These are phyloP conservation scores for Wilcoxina mikolae DNA, from an alignment of 495 filamentous ascomycete genomes.

Conservation along the genomic window DNA sequence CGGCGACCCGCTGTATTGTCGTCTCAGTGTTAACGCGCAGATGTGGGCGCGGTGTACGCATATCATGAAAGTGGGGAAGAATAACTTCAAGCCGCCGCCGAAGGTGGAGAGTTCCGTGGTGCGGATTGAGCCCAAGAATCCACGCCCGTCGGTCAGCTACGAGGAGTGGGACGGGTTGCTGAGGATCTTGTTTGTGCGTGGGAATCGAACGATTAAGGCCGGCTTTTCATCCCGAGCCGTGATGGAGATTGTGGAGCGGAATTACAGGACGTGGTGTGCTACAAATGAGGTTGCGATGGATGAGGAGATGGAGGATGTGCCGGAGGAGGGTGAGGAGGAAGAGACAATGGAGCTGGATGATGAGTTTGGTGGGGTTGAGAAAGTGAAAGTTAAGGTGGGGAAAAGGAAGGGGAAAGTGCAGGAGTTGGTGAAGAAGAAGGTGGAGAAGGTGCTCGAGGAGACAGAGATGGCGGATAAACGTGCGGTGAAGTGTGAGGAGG, in stretches of 20 bases:
- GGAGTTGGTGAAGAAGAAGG: slow-evolving; percentile 64
- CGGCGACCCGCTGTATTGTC: slow-evolving; percentile 69
- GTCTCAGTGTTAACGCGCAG: slow-evolving; percentile 79
- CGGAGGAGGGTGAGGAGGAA: slow-evolving; percentile 40
- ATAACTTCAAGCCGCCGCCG: slow-evolving; percentile 91
- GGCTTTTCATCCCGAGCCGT: slow-evolving; percentile 66
- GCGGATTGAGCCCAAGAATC: slow-evolving; percentile 59
- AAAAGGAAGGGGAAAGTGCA: slow-evolving; percentile 58
- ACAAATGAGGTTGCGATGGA: slow-evolving; percentile 65
- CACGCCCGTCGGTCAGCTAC: slow-evolving; percentile 71
- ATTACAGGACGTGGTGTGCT: slow-evolving; percentile 81
- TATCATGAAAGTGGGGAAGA: slow-evolving; percentile 69
- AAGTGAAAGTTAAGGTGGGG: slow-evolving; percentile 33
- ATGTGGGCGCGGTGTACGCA: slow-evolving; percentile 84
- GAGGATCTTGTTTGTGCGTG: slow-evolving; percentile 65
- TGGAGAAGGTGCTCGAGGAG: slow-evolving; percentile 63
- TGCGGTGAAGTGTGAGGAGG: slow-evolving; percentile 74
- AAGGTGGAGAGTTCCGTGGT: slow-evolving; percentile 79
- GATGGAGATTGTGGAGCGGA: slow-evolving; percentile 63
- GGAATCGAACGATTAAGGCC: slow-evolving; percentile 57
- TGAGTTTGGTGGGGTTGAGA: slow-evolving; percentile 39
- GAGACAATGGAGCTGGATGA: slow-evolving; percentile 43
- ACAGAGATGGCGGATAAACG: slow-evolving; percentile 67
- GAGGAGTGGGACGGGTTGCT: slow-evolving; percentile 91
- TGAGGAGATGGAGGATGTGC: slow-evolving; percentile 36